Evolutionary conservation across 306 rosid species (phyloP), one percentile per base, ranked within the genome.

Genomic region (Datisca glomerata): DNA sequence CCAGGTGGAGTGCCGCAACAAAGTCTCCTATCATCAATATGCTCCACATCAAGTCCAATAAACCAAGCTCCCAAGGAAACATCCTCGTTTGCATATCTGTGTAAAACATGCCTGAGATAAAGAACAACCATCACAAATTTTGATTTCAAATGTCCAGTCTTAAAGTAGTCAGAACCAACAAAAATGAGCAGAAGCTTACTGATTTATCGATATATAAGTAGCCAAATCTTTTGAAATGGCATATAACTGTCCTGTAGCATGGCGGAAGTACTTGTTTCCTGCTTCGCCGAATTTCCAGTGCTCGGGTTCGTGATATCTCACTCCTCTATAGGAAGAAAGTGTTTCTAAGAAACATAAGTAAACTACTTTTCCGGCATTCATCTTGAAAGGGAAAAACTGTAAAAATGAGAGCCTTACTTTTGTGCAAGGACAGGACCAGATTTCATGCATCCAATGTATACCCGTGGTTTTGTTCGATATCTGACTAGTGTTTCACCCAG

Each of bases 1-100:
- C 98, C 98, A 43, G 98, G 98, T 57, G 92, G 95, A 49, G 98
- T 91, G 53, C 98, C 96, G 43, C 98, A 91, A 53, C 98, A 91
- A 21, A 91, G 78, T 60, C 96, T 69, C 55, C 98, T 55, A 57
- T 91, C 98, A 57, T 91, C 98, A 5, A 91, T 75, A 63, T 91
- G 98, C 49, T 84, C 80, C 53, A 41, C 96, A 58, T 91, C 96
- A 27, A 91, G 86, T 51, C 98, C 98, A 24, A 91, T 78, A 53
- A 91, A 80, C 98, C 96, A 91, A 47, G 98, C 68, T 60, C 98
- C 98, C 59, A 91, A 61, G 5, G 98, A 80, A 24, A 91, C 96
- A 55, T 91, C 98, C 79, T 91, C 98, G 8, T 91, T 91, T 23
- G 98, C 98, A 54, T 75, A 91, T 79, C 60, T 91, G 72, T 91